Base-by-base conservation (phyloP, 2,329 filamentous ascomycete genomes). In the Trichoderma simmonsii region DNA sequence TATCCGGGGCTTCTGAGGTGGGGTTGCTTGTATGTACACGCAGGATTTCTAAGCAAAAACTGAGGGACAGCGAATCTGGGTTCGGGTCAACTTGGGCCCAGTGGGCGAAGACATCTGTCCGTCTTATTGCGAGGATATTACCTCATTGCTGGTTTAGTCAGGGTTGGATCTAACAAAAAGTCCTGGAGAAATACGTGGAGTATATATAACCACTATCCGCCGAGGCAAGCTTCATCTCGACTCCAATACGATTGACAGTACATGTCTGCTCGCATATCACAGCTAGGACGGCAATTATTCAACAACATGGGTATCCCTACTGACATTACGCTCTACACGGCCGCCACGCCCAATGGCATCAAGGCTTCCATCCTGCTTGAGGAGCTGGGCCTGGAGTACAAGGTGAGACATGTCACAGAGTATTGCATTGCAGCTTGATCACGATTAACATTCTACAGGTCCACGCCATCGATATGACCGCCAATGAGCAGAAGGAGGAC, bases 311-410 rank as follows among this genome's bases (percentile, higher is more conserved):
- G 78, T 51, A 81, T 76, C 21, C 77, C 79, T 74, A 81, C 92
- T 6, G 86, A 92, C 76, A 94, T 97, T 77, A 92, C 90, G 57
- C 88, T 97, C 34, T 97, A 96, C 84, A 97, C 94, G 14, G 86
- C 88, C 14, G 88, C 90, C 78, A 97, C 95, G 66, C 93, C 95
- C 60, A 97, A 97, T 82, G 94, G 94, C 74, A 92, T 96, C 86
- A 97, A 97, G 81, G 89, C 93, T 73, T 94, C 93, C 71, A 97
- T 97, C 75, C 87, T 93, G 11, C 85, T 98, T 18, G 94, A 97
- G 83, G 94, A 97, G 83, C 87, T 97, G 5, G 91, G 91, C 75
- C 84, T 97, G 54, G 88, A 91, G n/a, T 97, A 97, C 84, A 90
- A 94, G 82, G 88, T 90, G 67, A 59, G 71, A 15, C 36, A 21